Conservation (phyloP, 2,329 filamentous ascomycete genomes). For the Tolypocladium inflatum region DNA sequence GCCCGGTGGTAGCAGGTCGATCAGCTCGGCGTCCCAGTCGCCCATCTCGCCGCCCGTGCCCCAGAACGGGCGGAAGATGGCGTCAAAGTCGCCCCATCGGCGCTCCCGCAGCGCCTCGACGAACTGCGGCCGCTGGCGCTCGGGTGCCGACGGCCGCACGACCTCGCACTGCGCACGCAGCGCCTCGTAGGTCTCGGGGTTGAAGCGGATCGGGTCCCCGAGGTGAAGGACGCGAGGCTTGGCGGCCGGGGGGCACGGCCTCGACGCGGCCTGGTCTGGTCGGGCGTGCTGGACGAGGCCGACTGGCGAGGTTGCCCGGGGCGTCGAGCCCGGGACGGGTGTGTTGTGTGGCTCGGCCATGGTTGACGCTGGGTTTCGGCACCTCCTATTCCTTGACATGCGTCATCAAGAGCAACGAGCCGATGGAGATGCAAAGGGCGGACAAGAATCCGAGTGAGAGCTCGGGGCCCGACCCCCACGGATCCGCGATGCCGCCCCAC, state of each 20-base stretch:
- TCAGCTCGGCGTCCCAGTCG: slow-evolving; percentile 51
- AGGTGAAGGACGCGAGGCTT: slow-evolving; percentile 60
- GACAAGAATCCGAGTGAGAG: neutral
- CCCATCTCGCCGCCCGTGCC: slow-evolving; percentile 58
- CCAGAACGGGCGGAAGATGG: slow-evolving; percentile 52
- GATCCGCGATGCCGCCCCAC: neutral
- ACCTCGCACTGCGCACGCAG: slow-evolving; percentile 37
- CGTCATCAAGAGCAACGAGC: neutral
- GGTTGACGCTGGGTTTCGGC: neutral
- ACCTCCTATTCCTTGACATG: neutral
- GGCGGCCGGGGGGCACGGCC: slow-evolving; percentile 8
- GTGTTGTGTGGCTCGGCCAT: slow-evolving; percentile 41
- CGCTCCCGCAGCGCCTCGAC: slow-evolving; percentile 36
- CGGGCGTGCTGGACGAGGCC: slow-evolving; percentile 10
- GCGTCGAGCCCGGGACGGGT: slow-evolving; percentile 33
- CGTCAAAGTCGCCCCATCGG: slow-evolving; percentile 46
- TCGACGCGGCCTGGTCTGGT: slow-evolving; percentile 12
- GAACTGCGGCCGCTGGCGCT: slow-evolving; percentile 42
- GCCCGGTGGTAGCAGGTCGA: slow-evolving; percentile 42
- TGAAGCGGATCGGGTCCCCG: slow-evolving; percentile 53
- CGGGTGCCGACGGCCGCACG: slow-evolving; percentile 37
- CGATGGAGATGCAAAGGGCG: neutral
- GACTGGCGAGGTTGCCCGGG: slow-evolving; percentile 32
- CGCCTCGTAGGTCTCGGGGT: slow-evolving; percentile 33
- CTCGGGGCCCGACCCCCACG: neutral